A percentile compares a stretch with the other conserved stretches of the same genome.
Evolutionary conservation across 192 early-diverging fungal genomes (phyloP).

Genomic region (Backusella circina): DNA sequence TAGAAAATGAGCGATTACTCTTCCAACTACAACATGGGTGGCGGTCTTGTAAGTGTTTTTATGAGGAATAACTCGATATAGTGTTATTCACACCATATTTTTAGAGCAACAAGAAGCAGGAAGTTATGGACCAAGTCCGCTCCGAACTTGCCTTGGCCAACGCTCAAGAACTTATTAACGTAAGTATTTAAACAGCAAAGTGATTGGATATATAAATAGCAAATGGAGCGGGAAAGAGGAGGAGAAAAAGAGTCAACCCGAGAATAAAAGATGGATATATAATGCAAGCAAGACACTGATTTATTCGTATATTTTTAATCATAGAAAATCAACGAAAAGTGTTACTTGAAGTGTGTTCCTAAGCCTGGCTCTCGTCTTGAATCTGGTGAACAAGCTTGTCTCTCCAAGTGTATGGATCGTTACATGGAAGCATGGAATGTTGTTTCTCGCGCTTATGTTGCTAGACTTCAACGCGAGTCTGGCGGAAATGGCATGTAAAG

Average conservation of each 20-base stretch:
- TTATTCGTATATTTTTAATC: not conserved
- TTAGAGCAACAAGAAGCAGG: slow-evolving; percentile 57
- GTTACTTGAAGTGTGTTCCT: slow-evolving; percentile 78
- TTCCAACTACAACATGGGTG: slow-evolving; percentile 16
- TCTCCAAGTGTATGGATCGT: slow-evolving; percentile 81
- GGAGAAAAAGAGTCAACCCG: not conserved
- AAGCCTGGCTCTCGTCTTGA: slow-evolving; percentile 70
- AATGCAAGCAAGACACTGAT: not conserved
- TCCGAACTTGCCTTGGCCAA: slow-evolving; percentile 78
- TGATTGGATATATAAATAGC: not conserved
- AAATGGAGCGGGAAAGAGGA: not conserved
- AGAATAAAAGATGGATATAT: not conserved
- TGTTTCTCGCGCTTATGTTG: slow-evolving; percentile 72
- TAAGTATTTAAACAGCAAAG: slow-evolving; percentile 28
- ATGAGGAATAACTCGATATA: not conserved
- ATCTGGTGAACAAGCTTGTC: slow-evolving; percentile 66
- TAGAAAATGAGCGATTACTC: slow-evolving; percentile 17
- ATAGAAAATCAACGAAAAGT: slow-evolving; percentile 87
- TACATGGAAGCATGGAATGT: slow-evolving; percentile 90
- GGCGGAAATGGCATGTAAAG: slow-evolving; percentile 31
- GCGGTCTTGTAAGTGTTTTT: slow-evolving; percentile 14
- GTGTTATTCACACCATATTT: not conserved
- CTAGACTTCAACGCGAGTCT: slow-evolving; percentile 67
- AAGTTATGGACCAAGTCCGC: slow-evolving; percentile 75
- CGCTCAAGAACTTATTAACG: slow-evolving; percentile 77